A percentile compares a stretch with the other conserved stretches of the same genome.
These are phyloP conservation scores for Ilyonectria mors-panacis DNA, from an alignment of 2,329 filamentous ascomycete genomes.

Conservation along the genomic window DNA sequence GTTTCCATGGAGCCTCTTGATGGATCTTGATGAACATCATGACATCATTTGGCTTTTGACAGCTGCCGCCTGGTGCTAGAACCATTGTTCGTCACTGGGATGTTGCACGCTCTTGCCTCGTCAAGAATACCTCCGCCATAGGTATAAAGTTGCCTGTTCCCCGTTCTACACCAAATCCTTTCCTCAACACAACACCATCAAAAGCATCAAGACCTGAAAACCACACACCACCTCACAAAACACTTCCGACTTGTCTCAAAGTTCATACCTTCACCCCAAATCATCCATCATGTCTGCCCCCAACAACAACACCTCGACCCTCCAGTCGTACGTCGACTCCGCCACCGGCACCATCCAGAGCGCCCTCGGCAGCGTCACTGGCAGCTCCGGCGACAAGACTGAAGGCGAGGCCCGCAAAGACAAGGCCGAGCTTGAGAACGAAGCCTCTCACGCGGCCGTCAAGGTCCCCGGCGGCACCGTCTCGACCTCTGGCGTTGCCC, in stretches of 20 bases:
- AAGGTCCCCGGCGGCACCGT: slow-evolving; percentile 82
- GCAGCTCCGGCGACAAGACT: slow-evolving; percentile 76
- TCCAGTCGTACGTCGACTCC: slow-evolving; percentile 83
- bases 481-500: slow-evolving; percentile 77
- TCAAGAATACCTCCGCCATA: slow-evolving; percentile 24
- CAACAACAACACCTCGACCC: slow-evolving; percentile 73
- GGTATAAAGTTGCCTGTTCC: slow-evolving; percentile 45
- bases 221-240: slow-evolving; percentile 16
- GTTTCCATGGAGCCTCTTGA: slow-evolving; percentile 2
- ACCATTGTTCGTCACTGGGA: slow-evolving; percentile 15
- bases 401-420: slow-evolving; percentile 77
- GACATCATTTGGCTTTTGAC: slow-evolving; percentile 40
- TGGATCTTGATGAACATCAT: slow-evolving; percentile 28
- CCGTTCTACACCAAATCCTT: slow-evolving; percentile 40
- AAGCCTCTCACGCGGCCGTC: slow-evolving; percentile 80
- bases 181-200: slow-evolving; percentile 24
- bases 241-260: background rate
- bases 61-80: slow-evolving; percentile 9
- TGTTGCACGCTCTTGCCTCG: slow-evolving; percentile 28
- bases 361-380: slow-evolving; percentile 80
- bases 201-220: slow-evolving; percentile 27
- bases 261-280: slow-evolving; percentile 15
- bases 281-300: slow-evolving; percentile 48
- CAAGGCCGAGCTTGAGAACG: slow-evolving; percentile 76
- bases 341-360: slow-evolving; percentile 82